Conservation (phyloP, 768 basidiomycete species). For the Rhodotorula toruloides region DNA sequence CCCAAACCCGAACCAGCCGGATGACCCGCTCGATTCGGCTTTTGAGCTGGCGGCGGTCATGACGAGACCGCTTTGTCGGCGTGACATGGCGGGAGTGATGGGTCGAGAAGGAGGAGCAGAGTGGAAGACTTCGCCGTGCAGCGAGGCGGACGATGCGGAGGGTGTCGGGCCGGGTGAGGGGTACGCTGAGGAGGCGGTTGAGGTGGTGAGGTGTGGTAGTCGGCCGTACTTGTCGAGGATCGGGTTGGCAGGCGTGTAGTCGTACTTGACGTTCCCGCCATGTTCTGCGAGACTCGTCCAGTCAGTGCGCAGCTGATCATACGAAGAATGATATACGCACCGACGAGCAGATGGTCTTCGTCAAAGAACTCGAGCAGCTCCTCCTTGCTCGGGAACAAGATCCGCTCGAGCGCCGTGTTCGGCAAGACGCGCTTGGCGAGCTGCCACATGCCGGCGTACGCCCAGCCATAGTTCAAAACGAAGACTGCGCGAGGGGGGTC, state of each 20-base stretch:
- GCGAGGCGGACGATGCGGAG: conserved; percentile 21
- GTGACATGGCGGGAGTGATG: conserved; percentile 11
- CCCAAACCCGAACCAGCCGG: not conserved
- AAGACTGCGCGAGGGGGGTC: conserved; percentile 14
- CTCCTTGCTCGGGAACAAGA: conserved; percentile 38
- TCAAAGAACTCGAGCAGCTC: conserved; percentile 42
- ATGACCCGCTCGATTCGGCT: not conserved
- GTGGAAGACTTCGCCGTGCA: conserved; percentile 27
- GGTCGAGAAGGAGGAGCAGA: conserved; percentile 11
- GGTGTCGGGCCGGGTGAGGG: not conserved
- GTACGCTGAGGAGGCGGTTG: not conserved
- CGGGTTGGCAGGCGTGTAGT: conserved; percentile 34
- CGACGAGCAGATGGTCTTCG: conserved; percentile 35
- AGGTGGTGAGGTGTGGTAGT: not conserved
- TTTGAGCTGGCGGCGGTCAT: conserved; percentile 8
- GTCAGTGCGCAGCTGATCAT: rapidly evolving
- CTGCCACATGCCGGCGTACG: conserved; percentile 42
- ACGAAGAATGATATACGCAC: not conserved
- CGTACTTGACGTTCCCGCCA: conserved; percentile 36
- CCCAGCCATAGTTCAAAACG: conserved; percentile 42
- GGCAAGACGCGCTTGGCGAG: conserved; percentile 41
- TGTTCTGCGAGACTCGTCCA: conserved; percentile 19
- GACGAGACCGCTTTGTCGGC: conserved; percentile 16
- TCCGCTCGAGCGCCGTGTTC: conserved; percentile 41
- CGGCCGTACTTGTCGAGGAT: conserved; percentile 35